phyloP scores from a whole-genome alignment of 768 basidiomycete genomes.

The Calocybe indica region DNA sequence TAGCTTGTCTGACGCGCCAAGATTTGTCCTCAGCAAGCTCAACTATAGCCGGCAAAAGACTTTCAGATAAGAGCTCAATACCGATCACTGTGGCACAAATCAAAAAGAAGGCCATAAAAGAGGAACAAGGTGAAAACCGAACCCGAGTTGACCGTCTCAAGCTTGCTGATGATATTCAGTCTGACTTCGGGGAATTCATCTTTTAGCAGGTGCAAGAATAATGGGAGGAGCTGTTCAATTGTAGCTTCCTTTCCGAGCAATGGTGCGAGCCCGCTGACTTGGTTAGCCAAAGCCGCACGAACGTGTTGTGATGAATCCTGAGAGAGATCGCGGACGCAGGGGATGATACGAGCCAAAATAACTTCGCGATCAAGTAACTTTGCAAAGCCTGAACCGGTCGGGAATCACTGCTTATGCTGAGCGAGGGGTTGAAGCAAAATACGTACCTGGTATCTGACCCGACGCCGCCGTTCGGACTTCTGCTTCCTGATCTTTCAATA shows the following conservation, averaged over 20 bases:
- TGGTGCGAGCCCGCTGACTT: slow-evolving; percentile 94
- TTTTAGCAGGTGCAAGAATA: slow-evolving; percentile 94
- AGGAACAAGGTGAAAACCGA: slow-evolving; percentile 18
- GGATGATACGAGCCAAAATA: slow-evolving; percentile 87
- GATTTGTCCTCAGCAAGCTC: slow-evolving; percentile 99
- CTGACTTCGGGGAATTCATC: slow-evolving; percentile 99
- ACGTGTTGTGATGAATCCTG: slow-evolving; percentile 96
- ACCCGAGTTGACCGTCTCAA: slow-evolving; percentile 94
- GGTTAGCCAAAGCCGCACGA: slow-evolving; percentile 90
- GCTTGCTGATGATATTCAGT: slow-evolving; percentile 96
- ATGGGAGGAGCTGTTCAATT: slow-evolving; percentile 91
- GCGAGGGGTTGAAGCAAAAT: slow-evolving; percentile 1
- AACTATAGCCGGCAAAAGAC: slow-evolving; percentile 94
- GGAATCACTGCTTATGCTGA: slow-evolving; percentile 3
- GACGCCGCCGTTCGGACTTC: slow-evolving; percentile 96
- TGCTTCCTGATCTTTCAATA: slow-evolving; percentile 97
- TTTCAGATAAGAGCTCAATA: slow-evolving; percentile 90
- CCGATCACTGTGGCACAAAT: slow-evolving; percentile 72
- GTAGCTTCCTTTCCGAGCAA: slow-evolving; percentile 90
- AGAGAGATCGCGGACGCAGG: slow-evolving; percentile 90
- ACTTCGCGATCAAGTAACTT: slow-evolving; percentile 91
- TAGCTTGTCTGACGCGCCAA: slow-evolving; percentile 98
- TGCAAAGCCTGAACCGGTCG: slow-evolving; percentile 66
- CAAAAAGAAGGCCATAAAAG: slow-evolving; percentile 1
- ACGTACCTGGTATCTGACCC: slow-evolving; percentile 90